Conservation (phyloP, 169 alveolate species). For the Cryptosporidium sp. region DNA sequence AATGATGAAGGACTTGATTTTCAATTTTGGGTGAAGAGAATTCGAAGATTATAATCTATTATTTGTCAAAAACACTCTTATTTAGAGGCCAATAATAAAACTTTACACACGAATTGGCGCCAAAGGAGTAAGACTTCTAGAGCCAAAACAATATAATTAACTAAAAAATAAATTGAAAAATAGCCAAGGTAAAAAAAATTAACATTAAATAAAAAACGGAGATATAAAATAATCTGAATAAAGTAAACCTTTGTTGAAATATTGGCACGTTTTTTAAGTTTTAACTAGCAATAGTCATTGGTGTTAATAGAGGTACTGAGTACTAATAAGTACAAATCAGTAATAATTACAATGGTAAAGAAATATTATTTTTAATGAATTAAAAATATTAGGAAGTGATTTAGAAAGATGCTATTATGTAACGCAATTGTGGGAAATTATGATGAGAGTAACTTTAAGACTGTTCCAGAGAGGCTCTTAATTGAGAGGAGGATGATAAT, state of each 20-base stretch:
- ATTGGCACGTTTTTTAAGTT: neutral
- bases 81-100: neutral
- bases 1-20: neutral
- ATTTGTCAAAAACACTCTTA: neutral
- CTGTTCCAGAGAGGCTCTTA: slow-evolving; percentile 10
- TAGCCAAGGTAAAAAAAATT: neutral
- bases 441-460: slow-evolving; percentile 6
- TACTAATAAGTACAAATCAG: neutral
- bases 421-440: slow-evolving; percentile 66
- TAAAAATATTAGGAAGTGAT: neutral
- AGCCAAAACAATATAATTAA: neutral
- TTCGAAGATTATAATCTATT: neutral
- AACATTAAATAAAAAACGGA: neutral
- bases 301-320: neutral
- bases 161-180: neutral
- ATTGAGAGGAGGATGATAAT: slow-evolving; percentile 16
- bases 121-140: slow-evolving; percentile 24
- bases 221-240: neutral
- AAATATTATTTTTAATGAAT: neutral
- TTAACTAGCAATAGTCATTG: neutral
- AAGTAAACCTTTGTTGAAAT: neutral
- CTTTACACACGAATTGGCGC: slow-evolving; percentile 66
- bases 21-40: neutral
- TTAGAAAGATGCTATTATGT: slow-evolving; percentile 34
- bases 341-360: neutral